Conservation (phyloP, 2,329 filamentous ascomycete genomes). For the Thielaviopsis ethacetica region DNA sequence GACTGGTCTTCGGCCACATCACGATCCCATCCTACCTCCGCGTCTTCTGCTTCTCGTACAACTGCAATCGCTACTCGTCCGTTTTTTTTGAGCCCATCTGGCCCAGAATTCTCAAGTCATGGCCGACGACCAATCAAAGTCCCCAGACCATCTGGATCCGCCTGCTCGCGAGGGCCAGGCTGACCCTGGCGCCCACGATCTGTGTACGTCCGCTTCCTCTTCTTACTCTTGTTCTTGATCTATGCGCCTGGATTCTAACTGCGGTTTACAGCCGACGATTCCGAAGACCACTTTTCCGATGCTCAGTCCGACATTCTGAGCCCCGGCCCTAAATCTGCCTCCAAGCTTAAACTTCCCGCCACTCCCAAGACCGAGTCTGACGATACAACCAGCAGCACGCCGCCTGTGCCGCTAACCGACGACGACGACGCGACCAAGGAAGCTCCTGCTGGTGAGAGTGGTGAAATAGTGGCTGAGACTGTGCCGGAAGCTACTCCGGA, state of each 20-base stretch:
- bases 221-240: neutral
- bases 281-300: slow-evolving; percentile 55
- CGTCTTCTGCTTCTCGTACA: neutral
- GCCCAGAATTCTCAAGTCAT: neutral
- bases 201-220: slow-evolving; percentile 28
- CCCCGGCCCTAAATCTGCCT: slow-evolving; percentile 19
- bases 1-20: neutral
- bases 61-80: neutral
- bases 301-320: slow-evolving; percentile 37
- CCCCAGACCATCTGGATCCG: slow-evolving; percentile 1
- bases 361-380: slow-evolving; percentile 19
- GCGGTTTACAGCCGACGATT: slow-evolving; percentile 24
- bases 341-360: slow-evolving; percentile 28
- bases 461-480: no score
- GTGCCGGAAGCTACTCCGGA: neutral
- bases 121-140: neutral
- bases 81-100: neutral
- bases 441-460: neutral
- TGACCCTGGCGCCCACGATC: slow-evolving; percentile 43
- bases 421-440: slow-evolving; percentile 9
- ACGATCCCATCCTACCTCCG: neutral
- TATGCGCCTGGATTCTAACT: neutral
- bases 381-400: slow-evolving; percentile 23
- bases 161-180: slow-evolving; percentile 16
- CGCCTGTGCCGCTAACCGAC: slow-evolving; percentile 36